Base-by-base conservation (phyloP, 768 basidiomycete species). In the Clitopilus hobsonii region DNA sequence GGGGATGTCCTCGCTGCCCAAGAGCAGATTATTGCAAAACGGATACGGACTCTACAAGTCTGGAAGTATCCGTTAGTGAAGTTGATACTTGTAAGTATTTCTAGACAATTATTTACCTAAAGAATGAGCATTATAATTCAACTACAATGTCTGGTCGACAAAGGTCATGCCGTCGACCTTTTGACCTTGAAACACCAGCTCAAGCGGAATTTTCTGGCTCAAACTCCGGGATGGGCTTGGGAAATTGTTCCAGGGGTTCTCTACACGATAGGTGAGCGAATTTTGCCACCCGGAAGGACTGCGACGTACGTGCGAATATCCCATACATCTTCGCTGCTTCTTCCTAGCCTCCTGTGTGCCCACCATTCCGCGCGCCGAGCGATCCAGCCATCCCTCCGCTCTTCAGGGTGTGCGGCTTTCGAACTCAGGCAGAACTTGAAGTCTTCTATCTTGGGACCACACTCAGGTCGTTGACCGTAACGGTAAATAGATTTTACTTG, bases 251-350 rank as follows among this genome's bases (percentile, higher is more conserved):
- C 53, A 82, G 56, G 0, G 81, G 79, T 68, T 79, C 70, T n/a
- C 84, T 86, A 57, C 47, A 36, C 30, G 47, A 22, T 30, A 22
- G 32, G 22, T n/a, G 38, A 8, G 4, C 28, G 48, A 29, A 25
- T 18, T 20, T 38, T 57, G 24, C 25, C 10, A 14, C 24, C 27
- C 38, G 16, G 6, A 41, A 16, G 18, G 10, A 26, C 22, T 32
- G 3, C 10, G 18, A 77, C 88, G 64, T 68, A 96, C 95, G 75
- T 81, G 70, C 95, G 74, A 24, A 90, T 76, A 56, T 91, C 86
- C 96, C 96, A 99, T 1, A 99, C 84, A 66, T 95, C 93, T 72
- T 98, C 96, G 61, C 93, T 95, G 70, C 92, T 94, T 68, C 83
- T 85, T 18, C 71, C 78, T 7, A 90, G 65, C 52, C 96, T 74